These are phyloP conservation scores for Candida stauntonica DNA, from an alignment of 805 yeast genomes.

Conservation along the genomic window DNA sequence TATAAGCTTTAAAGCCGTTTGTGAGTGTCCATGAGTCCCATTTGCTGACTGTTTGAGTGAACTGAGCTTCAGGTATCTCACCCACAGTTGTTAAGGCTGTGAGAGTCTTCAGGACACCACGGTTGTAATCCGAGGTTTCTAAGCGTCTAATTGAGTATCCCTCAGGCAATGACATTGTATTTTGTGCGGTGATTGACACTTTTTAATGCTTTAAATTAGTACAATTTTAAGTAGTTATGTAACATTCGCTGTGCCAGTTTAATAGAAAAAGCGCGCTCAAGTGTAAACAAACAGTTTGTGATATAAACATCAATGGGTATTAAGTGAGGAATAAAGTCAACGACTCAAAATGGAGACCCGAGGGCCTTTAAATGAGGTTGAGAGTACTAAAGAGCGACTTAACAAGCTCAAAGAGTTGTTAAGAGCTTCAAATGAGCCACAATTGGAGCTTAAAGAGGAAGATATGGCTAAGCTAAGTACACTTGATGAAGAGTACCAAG, in stretches of 20 bases:
- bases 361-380: slow-evolving; percentile 1
- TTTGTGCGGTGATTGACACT: background rate
- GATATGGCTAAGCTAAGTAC: background rate
- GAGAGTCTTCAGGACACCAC: slow-evolving; percentile 61
- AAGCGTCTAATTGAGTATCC: slow-evolving; percentile 66
- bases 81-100: slow-evolving; percentile 82
- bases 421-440: background rate
- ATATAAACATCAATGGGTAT: background rate
- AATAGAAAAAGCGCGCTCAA: background rate
- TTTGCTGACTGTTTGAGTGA: slow-evolving; percentile 44
- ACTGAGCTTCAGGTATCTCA: slow-evolving; percentile 47
- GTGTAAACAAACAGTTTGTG: background rate
- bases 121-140: slow-evolving; percentile 48
- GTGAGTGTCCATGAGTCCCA: slow-evolving; percentile 45
- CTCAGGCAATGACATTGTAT: slow-evolving; percentile 40
- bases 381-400: background rate
- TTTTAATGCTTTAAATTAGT: background rate
- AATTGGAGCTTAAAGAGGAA: background rate
- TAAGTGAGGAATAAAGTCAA: background rate
- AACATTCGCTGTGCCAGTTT: too few species aligned
- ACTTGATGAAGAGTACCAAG: slow-evolving; percentile 3
- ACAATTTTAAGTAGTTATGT: background rate
- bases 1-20: slow-evolving; percentile 43
- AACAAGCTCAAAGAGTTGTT: slow-evolving; percentile 1
- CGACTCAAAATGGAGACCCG: background rate